phyloP scores from a whole-genome alignment of 805 yeast species.

The Nakazawaea laoshanensis region DNA sequence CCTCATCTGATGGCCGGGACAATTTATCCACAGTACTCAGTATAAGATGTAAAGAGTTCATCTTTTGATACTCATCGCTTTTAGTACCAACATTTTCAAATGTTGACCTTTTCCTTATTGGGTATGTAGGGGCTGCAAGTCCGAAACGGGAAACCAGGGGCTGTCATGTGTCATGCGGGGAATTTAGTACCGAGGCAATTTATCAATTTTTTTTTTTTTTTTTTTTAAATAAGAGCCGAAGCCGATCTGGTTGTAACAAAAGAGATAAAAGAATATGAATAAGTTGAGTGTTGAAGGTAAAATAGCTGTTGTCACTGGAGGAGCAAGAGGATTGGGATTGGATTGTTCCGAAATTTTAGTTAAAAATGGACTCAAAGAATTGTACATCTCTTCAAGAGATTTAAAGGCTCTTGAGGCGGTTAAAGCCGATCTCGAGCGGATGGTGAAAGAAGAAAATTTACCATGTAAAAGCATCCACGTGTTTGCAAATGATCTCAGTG shows the following conservation, averaged over 20 bases:
- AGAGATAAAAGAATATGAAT: neutral
- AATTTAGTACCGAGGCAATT: no score
- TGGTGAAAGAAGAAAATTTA: conserved; percentile 19
- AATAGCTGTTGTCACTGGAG: conserved; percentile 63
- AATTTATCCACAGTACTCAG: conserved; percentile 24
- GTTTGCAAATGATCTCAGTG: conserved; percentile 50
- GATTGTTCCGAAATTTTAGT: conserved; percentile 59
- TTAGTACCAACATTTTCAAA: no score
- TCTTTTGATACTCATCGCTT: no score
- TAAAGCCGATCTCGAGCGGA: conserved; percentile 23
- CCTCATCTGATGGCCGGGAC: conserved; percentile 10
- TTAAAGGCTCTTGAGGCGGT: conserved; percentile 54
- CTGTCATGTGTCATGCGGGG: no score
- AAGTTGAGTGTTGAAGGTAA: conserved; percentile 41
- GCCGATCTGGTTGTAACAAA: neutral
- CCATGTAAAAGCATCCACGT: conserved; percentile 25
- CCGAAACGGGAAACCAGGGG: no score
- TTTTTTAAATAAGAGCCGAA: neutral
- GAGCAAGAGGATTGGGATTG: conserved; percentile 68
- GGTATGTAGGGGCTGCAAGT: no score
- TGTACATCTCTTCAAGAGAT: conserved; percentile 60
- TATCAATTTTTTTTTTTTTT: no score
- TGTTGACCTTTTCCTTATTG: no score
- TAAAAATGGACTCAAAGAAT: conserved; percentile 50
- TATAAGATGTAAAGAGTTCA: conserved; percentile 24